Evolutionary conservation across 192 early-diverging fungal species (phyloP).

Genomic region (Rhizoclosmatium globosum): DNA sequence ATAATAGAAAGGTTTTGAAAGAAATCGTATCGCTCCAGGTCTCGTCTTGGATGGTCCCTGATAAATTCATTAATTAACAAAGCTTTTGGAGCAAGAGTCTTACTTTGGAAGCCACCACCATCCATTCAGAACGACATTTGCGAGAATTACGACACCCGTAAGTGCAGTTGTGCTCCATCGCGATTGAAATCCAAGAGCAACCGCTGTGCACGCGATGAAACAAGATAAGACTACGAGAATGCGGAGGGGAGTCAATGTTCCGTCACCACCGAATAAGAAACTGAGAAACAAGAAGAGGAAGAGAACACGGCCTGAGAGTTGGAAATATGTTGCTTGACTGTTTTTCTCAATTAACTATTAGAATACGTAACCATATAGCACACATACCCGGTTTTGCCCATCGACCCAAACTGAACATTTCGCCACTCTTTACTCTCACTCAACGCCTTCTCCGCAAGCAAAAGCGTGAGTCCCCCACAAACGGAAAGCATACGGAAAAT

Average conservation of each 20-base stretch:
- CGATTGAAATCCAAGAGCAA: constrained; percentile 95
- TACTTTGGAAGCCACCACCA: constrained; percentile 86
- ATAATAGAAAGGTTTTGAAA: constrained; percentile 95
- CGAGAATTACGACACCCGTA: constrained; percentile 82
- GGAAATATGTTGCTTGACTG: constrained; percentile 70
- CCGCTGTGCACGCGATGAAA: constrained; percentile 86
- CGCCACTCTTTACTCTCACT: constrained; percentile 6
- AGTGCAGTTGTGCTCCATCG: constrained; percentile 92
- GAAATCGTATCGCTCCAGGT: constrained; percentile 82
- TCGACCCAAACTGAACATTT: constrained; percentile 3
- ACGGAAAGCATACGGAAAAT: constrained; percentile 94
- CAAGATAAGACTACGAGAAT: constrained; percentile 66
- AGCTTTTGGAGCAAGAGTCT: no score
- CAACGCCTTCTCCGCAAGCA: constrained; percentile 82
- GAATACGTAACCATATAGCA: no score
- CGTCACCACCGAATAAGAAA: constrained; percentile 83
- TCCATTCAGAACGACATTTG: constrained; percentile 93
- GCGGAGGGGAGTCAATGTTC: constrained; percentile 64
- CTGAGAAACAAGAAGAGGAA: constrained; percentile 91
- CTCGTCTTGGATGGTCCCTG: constrained; percentile 9
- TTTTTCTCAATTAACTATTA: no score
- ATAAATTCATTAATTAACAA: background rate
- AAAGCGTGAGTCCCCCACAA: constrained; percentile 90
- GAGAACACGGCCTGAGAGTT: constrained; percentile 90
- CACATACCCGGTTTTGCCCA: no score